These are phyloP conservation scores for Trichosporon faecale DNA, from an alignment of 1,284 basidiomycete species.

Conservation along the genomic window DNA sequence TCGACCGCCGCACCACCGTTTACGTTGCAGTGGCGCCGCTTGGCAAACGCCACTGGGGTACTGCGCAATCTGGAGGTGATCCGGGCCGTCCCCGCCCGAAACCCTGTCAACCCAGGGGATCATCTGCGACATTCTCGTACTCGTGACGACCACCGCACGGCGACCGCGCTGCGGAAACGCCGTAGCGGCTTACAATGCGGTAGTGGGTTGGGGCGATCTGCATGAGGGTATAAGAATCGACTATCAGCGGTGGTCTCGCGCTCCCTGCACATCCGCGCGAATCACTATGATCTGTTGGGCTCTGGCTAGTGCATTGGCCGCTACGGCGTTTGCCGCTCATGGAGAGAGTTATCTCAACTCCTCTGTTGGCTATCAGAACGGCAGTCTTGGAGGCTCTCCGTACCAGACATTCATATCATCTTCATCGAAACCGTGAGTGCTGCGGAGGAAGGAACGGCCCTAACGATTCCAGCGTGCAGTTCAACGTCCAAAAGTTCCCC, in stretches of 20 bases:
- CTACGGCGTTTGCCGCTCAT: background rate
- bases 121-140: background rate
- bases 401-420: slow-evolving; percentile 28
- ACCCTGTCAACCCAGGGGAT: background rate
- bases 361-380: slow-evolving; percentile 24
- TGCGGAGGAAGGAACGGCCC: background rate
- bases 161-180: background rate
- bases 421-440: slow-evolving; percentile 26
- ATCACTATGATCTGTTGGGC: background rate
- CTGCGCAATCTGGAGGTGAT: background rate
- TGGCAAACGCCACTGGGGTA: background rate
- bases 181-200: background rate
- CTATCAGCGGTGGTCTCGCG: background rate
- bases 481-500: slow-evolving; percentile 30
- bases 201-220: background rate
- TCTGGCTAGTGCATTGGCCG: background rate
- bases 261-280: background rate
- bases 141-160: background rate
- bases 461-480: slow-evolving; percentile 19
- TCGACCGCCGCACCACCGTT: background rate
- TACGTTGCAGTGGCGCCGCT: slow-evolving; percentile 3
- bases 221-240: background rate
- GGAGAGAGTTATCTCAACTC: background rate
- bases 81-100: background rate
- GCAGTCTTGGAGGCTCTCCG: slow-evolving; percentile 28